Base-by-base conservation (phyloP, 768 basidiomycete species). In the Lentinula sp. region DNA sequence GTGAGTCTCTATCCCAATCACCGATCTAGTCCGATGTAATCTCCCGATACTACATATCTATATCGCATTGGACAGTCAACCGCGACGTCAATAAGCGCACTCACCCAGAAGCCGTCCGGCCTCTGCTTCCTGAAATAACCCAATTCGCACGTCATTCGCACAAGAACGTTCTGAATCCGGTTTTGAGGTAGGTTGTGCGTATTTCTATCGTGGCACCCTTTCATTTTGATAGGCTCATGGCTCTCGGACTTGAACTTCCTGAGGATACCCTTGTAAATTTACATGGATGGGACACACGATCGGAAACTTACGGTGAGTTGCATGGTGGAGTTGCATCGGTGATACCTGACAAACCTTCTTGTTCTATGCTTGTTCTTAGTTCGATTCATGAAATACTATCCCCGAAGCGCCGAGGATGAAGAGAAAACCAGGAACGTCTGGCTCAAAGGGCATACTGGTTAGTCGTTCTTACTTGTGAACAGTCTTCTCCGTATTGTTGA, bases 361-460 rank as follows among this genome's bases (percentile, higher is more conserved):
- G 2, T 32, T 56, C 15, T 52, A 58, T 10, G 45, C 15, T 48
- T 41, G 5, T 43, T 36, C 54, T 20, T 43, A 81, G 79, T 76
- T 1, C 70, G 79, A 13, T 77, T 79, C 64, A 78, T 80, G 73
- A 82, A 81, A 68, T 82, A 81, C 65, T 77, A 75, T 62, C 78
- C 77, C 6, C 75, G 78, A 23, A 68, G 74, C 2, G 63, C 72
- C 23, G 77, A 77, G 18, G 79, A 81, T 3, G 80, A 81, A 63
- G 57, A 62, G 32, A 74, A 74, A 52, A 72, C 77, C 0, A 78
- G 77, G 20, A 72, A 78, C 46, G 78, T 82, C 3, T 82, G 80
- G 80, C 65, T 81, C 20, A 81, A 82, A 62, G 81, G 81, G 3
- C 81, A 81, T 56, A 77, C 77, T 4, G 80, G 80, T 77, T 6